Base-by-base conservation (phyloP, 1,139 yeast genomes). In the Suhomyces maxii region DNA sequence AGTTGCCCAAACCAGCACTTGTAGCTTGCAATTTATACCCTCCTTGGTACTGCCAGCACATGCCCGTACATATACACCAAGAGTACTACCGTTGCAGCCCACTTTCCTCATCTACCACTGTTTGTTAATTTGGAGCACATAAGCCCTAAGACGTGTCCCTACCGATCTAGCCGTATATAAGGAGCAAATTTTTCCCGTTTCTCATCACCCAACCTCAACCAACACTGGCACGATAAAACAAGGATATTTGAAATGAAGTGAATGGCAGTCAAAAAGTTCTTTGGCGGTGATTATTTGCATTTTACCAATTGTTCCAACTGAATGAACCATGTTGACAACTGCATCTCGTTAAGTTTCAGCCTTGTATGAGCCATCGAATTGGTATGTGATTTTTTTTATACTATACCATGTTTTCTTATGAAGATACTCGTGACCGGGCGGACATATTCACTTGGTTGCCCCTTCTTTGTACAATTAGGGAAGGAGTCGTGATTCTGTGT, bases 311-410 rank as follows among this genome's bases (percentile, higher is more conserved):
- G 89, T 83, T 83, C 88, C 89, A 76, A 83, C 89, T 80, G 89
- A 83, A 82, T 79, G 61, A 57, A 65, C 76, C 74, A 74, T 81
- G 88, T 82, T 77, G 88, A 83, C 88, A 83, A 80, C 69, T 64
- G 84, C 85, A 79, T 70, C 66, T 83, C 87, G 87, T 83, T 83
- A 83, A 83, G 89, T 83, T 83, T 83, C 88, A 83, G 88, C 88
- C 88, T 83, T 83, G 88, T 83, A 83, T 83, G 89, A 83, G 88
- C 84, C 65, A 47, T 40, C 40, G 37, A 31, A 18, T 26, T 32
- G 41, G 40, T 38, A 42, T 23, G 40, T 18, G 23, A 18, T 18
- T 18, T 18, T 18, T 18, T 42, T 32, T 28, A 28, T 28, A 11
- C 3, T 9, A 10, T 30, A 10, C 26, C 36, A 12, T n/a, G 37